phyloP scores from a whole-genome alignment of 441 rosid genomes.

The Hypseocharis bilobata region DNA sequence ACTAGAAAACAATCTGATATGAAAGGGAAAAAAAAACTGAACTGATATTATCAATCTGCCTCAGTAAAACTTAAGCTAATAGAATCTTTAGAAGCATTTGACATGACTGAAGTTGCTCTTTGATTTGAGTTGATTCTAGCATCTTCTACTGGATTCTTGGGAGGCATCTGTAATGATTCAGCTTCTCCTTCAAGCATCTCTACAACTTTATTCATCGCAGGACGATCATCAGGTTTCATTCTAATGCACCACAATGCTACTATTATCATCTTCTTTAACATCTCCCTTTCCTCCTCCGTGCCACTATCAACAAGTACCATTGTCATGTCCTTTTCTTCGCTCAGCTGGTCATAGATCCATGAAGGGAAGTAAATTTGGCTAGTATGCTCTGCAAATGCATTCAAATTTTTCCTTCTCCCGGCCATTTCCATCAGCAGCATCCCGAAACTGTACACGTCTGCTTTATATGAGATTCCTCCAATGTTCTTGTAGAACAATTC shows the following conservation, averaged over 20 bases:
- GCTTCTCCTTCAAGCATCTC: constrained; percentile 20
- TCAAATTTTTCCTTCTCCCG: constrained; percentile 14
- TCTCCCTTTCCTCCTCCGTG: constrained; percentile 2
- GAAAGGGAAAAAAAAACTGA: too few species aligned
- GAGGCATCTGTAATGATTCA: constrained; percentile 19
- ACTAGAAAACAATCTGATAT: too few species aligned
- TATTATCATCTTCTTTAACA: constrained; percentile 17
- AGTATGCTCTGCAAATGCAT: background rate
- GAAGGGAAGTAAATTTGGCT: constrained; percentile 20
- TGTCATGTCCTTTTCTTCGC: background rate
- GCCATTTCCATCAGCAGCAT: constrained; percentile 15
- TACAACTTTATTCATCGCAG: constrained; percentile 20
- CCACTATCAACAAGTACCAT: background rate
- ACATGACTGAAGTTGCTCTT: too few species aligned
- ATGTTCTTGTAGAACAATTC: too few species aligned
- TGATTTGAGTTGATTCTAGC: too few species aligned
- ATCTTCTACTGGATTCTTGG: background rate
- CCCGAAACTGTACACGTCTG: constrained; percentile 3
- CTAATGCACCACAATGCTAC: constrained; percentile 25
- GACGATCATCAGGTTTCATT: constrained; percentile 18
- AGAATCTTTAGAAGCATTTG: too few species aligned
- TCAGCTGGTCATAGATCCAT: constrained; percentile 14
- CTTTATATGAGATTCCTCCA: too few species aligned
- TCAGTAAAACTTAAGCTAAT: too few species aligned
- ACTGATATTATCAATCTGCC: too few species aligned